Conservation (phyloP, 1,284 basidiomycete genomes). For the Microbotryum intermedium region DNA sequence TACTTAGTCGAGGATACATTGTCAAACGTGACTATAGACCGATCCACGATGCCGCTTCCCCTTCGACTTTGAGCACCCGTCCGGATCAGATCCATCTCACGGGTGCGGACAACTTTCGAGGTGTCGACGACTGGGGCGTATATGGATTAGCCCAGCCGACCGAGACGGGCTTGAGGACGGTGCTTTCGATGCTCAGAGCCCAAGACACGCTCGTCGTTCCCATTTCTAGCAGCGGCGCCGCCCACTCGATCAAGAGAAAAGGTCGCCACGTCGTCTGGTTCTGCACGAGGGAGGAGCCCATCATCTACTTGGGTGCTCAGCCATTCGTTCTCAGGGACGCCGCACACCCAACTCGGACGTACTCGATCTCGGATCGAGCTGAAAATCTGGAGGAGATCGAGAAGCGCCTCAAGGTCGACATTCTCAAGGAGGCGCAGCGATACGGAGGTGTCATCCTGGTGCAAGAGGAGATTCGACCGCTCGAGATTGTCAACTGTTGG, state of each 20-base stretch:
- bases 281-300: conserved; percentile 45
- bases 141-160: conserved; percentile 94
- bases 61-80: neutral
- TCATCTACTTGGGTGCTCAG: conserved; percentile 81
- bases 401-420: conserved; percentile 78
- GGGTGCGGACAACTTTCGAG: conserved; percentile 92
- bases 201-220: conserved; percentile 42
- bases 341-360: conserved; percentile 67
- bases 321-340: conserved; percentile 95
- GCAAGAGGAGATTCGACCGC: conserved; percentile 71
- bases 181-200: conserved; percentile 71
- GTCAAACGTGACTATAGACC: conserved; percentile 32
- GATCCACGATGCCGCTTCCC: neutral
- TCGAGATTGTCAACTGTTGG: conserved; percentile 87
- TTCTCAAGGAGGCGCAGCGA: conserved; percentile 77
- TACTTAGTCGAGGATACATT: conserved; percentile 30
- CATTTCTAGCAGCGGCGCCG: conserved; percentile 47
- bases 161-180: conserved; percentile 80
- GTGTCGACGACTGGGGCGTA: conserved; percentile 69
- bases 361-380: conserved; percentile 80
- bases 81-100: conserved; percentile 63
- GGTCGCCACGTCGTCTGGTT: conserved; percentile 45
- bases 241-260: conserved; percentile 9
- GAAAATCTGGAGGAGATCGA: conserved; percentile 96
- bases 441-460: conserved; percentile 87